Evolutionary conservation across 1,139 yeast species (phyloP).

Genomic region (Taphrina sp.): DNA sequence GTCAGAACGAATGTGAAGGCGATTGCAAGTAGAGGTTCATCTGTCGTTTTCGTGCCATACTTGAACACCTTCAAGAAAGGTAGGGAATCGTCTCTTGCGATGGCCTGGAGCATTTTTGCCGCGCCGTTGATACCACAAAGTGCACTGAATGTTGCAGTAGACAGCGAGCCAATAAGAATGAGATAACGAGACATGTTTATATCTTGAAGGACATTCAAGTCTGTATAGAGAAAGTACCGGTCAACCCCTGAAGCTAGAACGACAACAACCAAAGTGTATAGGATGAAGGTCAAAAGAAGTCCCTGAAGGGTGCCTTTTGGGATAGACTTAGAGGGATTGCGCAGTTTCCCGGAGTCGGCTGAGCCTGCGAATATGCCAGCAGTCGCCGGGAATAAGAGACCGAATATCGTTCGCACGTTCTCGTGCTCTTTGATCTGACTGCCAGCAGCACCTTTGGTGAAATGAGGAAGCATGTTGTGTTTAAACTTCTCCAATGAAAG

Average conservation of each 20-base stretch:
- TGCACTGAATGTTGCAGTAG: conserved; percentile 86
- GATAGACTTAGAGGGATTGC: conserved; percentile 79
- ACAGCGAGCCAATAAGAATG: conserved; percentile 79
- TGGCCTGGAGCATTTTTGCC: conserved; percentile 83
- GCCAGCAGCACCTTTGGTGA: conserved; percentile 91
- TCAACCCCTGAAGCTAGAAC: conserved; percentile 80
- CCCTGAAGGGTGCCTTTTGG: conserved; percentile 91
- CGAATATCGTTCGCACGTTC: conserved; percentile 79
- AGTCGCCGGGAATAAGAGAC: conserved; percentile 95
- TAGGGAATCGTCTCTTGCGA: conserved; percentile 77
- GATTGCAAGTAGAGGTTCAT: conserved; percentile 63
- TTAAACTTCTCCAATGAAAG: conserved; percentile 49
- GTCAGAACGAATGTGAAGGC: conserved; percentile 76
- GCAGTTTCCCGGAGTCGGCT: conserved; percentile 93
- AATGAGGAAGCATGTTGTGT: conserved; percentile 69
- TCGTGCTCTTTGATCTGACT: conserved; percentile 58
- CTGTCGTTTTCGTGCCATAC: conserved; percentile 48
- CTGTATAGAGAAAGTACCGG: conserved; percentile 67
- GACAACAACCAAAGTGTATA: conserved; percentile 72
- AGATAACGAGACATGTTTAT: conserved; percentile 68
- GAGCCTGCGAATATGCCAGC: conserved; percentile 99
- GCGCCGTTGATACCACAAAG: conserved; percentile 96
- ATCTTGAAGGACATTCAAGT: conserved; percentile 80
- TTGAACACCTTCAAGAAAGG: conserved; percentile 71
- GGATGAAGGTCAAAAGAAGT: conserved; percentile 64